Percentiles rank a stretch among this genome's conserved stretches.
These are phyloP conservation scores for Podila epicladia DNA, from an alignment of 192 early-diverging fungal genomes.

Conservation along the genomic window DNA sequence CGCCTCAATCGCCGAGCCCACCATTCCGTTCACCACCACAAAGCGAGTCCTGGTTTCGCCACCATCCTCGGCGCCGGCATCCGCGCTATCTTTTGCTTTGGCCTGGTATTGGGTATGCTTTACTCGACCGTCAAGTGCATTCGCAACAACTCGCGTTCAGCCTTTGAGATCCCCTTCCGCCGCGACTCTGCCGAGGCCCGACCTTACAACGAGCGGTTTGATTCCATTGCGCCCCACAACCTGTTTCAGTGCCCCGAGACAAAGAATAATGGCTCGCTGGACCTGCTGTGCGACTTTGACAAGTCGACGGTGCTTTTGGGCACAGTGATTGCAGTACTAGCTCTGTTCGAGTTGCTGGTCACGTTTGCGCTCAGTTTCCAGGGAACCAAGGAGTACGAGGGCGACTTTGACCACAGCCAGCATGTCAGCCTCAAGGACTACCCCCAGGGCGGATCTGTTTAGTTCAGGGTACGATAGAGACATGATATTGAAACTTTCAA, in stretches of 20 bases:
- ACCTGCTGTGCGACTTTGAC: neutral
- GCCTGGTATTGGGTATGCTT: neutral
- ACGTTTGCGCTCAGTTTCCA: neutral
- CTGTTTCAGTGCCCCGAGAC: slow-evolving; percentile 2
- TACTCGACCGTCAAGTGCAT: neutral
- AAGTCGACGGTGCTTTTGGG: neutral
- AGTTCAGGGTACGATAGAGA: neutral
- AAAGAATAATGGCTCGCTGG: neutral
- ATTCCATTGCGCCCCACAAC: neutral
- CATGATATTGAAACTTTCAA: neutral
- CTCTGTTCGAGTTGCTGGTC: neutral
- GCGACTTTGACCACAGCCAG: neutral
- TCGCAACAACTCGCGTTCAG: neutral
- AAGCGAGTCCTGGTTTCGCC: neutral
- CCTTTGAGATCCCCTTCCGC: neutral
- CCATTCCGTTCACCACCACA: neutral
- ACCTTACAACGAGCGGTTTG: neutral
- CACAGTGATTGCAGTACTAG: neutral
- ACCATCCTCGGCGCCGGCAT: neutral
- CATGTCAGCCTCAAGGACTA: neutral
- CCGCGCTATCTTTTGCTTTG: neutral
- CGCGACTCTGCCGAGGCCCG: neutral
- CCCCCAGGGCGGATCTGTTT: neutral
- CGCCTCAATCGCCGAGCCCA: neutral
- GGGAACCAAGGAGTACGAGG: neutral